These are phyloP conservation scores for Colletotrichum liriopes DNA, from an alignment of 2,329 filamentous ascomycete genomes.

Conservation along the genomic window DNA sequence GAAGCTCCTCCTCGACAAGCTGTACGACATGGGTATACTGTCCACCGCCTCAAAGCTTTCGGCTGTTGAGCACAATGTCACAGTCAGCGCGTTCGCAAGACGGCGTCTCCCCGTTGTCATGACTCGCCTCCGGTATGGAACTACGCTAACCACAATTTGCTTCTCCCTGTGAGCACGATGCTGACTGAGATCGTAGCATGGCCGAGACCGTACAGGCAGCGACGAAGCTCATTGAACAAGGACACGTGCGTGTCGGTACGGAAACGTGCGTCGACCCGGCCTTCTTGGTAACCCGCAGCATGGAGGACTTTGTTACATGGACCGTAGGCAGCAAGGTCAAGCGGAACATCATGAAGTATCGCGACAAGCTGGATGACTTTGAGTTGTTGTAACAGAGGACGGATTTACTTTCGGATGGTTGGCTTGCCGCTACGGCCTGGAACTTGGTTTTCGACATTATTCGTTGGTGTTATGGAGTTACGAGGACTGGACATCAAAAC, in stretches of 20 bases:
- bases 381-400: constrained; percentile 78
- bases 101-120: constrained; percentile 90
- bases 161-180: background rate
- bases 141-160: background rate
- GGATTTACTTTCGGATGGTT: constrained; percentile 35
- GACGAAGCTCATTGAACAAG: constrained; percentile 92
- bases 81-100: constrained; percentile 90
- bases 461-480: constrained; percentile 39
- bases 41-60: constrained; percentile 83
- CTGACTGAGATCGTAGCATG: constrained; percentile 68
- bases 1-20: constrained; percentile 88
- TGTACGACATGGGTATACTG: constrained; percentile 92
- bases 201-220: constrained; percentile 90
- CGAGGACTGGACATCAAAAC: constrained; percentile 18
- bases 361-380: constrained; percentile 96
- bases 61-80: constrained; percentile 89
- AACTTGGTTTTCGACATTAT: constrained; percentile 26
- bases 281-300: constrained; percentile 87
- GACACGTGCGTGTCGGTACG: constrained; percentile 91
- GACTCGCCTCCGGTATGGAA: constrained; percentile 76
- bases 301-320: constrained; percentile 98
- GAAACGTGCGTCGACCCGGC: constrained; percentile 93
- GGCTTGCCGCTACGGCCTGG: constrained; percentile 29
- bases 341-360: constrained; percentile 94
- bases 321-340: constrained; percentile 97